A percentile compares a stretch with the other conserved stretches of the same genome.
These are phyloP conservation scores for Termitomyces titanicus DNA, from an alignment of 768 basidiomycete genomes.

Conservation along the genomic window DNA sequence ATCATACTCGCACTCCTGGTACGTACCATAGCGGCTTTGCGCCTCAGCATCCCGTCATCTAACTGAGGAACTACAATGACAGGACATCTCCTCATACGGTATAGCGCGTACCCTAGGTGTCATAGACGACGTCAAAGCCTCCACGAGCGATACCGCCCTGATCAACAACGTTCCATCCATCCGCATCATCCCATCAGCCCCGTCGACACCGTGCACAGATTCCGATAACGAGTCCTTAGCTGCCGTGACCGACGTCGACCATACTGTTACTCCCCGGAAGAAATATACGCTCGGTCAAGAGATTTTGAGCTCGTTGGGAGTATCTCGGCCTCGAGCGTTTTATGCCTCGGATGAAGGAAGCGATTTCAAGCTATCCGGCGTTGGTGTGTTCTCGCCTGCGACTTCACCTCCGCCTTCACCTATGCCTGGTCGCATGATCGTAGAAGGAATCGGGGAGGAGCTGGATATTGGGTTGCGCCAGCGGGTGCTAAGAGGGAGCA, in stretches of 20 bases:
- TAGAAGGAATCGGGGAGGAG: constrained; percentile 17
- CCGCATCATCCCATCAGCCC: constrained; percentile 24
- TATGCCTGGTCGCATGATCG: constrained; percentile 37
- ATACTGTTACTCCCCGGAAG: too few relatives aligned
- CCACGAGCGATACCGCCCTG: constrained; percentile 57
- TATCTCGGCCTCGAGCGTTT: constrained; percentile 39
- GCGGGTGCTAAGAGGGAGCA: constrained; percentile 13
- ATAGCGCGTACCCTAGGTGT: constrained; percentile 81
- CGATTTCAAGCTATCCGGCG: constrained; percentile 59
- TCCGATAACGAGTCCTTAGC: constrained; percentile 19
- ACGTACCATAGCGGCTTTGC: constrained; percentile 26
- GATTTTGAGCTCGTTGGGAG: constrained; percentile 9
- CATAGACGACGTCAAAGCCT: constrained; percentile 70
- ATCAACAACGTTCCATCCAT: constrained; percentile 32
- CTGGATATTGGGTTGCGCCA: constrained; percentile 17
- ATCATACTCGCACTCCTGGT: constrained; percentile 54
- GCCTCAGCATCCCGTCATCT: not conserved
- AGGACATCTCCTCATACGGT: constrained; percentile 81
- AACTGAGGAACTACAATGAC: constrained; percentile 11
- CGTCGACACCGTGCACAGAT: constrained; percentile 22
- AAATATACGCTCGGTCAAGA: not conserved
- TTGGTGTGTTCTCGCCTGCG: constrained; percentile 71
- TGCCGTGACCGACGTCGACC: constrained; percentile 6
- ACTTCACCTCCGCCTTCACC: constrained; percentile 67
- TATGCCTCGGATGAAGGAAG: constrained; percentile 45